Conservation (phyloP, 495 filamentous ascomycete genomes). For the Xylaria nigripes region DNA sequence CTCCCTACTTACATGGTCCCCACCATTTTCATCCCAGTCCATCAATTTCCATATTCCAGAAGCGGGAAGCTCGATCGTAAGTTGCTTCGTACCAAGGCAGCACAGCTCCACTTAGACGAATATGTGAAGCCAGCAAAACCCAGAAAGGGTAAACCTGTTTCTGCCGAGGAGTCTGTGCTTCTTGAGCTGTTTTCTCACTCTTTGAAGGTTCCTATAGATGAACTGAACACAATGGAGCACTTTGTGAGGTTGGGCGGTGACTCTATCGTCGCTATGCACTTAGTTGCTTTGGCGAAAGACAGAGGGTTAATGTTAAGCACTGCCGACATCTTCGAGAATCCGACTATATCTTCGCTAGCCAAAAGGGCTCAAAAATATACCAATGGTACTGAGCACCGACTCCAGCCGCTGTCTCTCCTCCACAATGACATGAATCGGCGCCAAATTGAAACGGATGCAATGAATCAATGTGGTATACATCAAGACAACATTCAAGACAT, state of each 20-base stretch:
- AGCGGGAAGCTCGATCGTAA: slow-evolving; percentile 6
- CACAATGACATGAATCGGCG: neutral
- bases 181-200: neutral
- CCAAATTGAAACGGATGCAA: neutral
- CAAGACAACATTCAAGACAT: slow-evolving; percentile 40
- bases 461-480: neutral
- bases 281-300: neutral
- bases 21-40: slow-evolving; percentile 10
- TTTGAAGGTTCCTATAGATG: neutral
- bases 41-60: slow-evolving; percentile 7
- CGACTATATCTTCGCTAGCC: neutral
- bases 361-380: neutral
- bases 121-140: neutral
- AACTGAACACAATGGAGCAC: neutral
- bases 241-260: neutral
- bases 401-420: neutral
- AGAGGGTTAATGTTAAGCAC: neutral
- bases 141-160: neutral
- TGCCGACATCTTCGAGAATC: neutral
- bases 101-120: neutral
- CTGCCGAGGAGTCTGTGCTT: neutral
- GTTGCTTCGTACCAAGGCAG: neutral
- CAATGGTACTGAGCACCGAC: neutral
- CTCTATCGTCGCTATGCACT: neutral
- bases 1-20: slow-evolving; percentile 24